These are phyloP conservation scores for Phialophora tarda DNA, from an alignment of 2,329 filamentous ascomycete genomes.

Conservation along the genomic window DNA sequence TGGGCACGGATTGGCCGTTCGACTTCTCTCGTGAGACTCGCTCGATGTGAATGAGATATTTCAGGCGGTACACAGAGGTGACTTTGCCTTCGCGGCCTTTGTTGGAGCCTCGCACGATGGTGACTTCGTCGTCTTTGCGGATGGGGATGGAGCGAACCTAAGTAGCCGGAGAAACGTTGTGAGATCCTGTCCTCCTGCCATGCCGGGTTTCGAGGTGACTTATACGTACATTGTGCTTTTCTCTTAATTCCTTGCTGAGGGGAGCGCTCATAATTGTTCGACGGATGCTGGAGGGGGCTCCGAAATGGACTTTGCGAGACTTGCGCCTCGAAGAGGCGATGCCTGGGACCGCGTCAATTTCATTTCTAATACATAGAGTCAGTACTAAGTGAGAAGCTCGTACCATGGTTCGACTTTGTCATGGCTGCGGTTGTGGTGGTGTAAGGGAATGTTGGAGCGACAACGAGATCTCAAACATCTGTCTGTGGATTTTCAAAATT, in stretches of 20 bases:
- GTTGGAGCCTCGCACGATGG: conserved; percentile 87
- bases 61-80: conserved; percentile 96
- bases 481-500: conserved; percentile 23
- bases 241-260: conserved; percentile 93
- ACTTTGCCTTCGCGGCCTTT: conserved; percentile 99
- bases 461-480: conserved; percentile 14
- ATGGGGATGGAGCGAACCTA: conserved; percentile 94
- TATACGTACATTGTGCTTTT: conserved; percentile 92
- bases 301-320: conserved; percentile 98
- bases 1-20: conserved; percentile 92
- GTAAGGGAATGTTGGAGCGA: conserved; percentile 27
- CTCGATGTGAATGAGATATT: conserved; percentile 97
- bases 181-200: not conserved
- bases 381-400: not conserved
- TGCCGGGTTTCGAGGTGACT: not conserved
- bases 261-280: conserved; percentile 97
- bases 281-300: conserved; percentile 90
- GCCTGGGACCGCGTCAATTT: conserved; percentile 39
- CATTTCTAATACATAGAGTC: not conserved
- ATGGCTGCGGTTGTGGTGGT: conserved; percentile 29
- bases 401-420: conserved; percentile 36
- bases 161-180: conserved; percentile 22
- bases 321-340: conserved; percentile 85
- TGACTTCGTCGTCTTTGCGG: conserved; percentile 96
- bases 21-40: conserved; percentile 96